Percentiles rank a stretch among this genome's conserved stretches.
Conservation (phyloP, 2,329 filamentous ascomycete species). For the Pyricularia pennisetigena region DNA sequence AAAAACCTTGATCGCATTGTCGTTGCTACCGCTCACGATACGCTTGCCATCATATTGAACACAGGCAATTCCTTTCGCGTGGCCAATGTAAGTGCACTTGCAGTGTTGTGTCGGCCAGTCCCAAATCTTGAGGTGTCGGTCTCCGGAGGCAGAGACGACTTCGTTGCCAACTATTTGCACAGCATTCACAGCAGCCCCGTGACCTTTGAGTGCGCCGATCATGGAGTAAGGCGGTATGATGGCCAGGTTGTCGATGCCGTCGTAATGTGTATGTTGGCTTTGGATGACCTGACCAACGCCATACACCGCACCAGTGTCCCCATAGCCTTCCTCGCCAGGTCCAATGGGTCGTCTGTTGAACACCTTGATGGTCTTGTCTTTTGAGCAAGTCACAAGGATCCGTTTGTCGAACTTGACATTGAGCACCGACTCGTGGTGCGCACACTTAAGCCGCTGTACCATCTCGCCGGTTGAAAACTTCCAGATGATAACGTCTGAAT, state of each 20-base stretch:
- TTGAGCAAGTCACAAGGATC: slow-evolving; percentile 92
- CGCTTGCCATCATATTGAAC: slow-evolving; percentile 91
- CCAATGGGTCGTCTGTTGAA: slow-evolving; percentile 73
- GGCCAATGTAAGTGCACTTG: slow-evolving; percentile 70
- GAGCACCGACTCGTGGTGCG: slow-evolving; percentile 83
- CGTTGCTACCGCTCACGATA: slow-evolving; percentile 92
- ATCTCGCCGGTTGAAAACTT: slow-evolving; percentile 82
- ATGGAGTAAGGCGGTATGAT: slow-evolving; percentile 59
- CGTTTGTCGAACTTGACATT: slow-evolving; percentile 88
- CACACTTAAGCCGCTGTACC: slow-evolving; percentile 63
- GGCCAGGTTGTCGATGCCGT: slow-evolving; percentile 37
- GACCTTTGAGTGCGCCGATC: slow-evolving; percentile 72
- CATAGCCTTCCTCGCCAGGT: slow-evolving; percentile 49
- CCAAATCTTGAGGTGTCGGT: slow-evolving; percentile 92
- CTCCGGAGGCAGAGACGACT: slow-evolving; percentile 90
- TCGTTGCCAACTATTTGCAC: slow-evolving; percentile 81
- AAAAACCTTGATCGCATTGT: slow-evolving; percentile 93
- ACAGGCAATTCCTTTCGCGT: slow-evolving; percentile 92
- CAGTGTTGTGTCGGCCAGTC: slow-evolving; percentile 73
- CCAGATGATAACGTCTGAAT: slow-evolving; percentile 87
- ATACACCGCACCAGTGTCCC: slow-evolving; percentile 28
- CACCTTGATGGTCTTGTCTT: slow-evolving; percentile 93
- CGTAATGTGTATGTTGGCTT: slow-evolving; percentile 39
- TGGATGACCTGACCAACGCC: slow-evolving; percentile 42
- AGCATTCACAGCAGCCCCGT: slow-evolving; percentile 88